Percentiles rank a stretch among this genome's conserved stretches.
phyloP scores from a whole-genome alignment of 2,329 filamentous ascomycete genomes.

The Leptographium radiaticola region DNA sequence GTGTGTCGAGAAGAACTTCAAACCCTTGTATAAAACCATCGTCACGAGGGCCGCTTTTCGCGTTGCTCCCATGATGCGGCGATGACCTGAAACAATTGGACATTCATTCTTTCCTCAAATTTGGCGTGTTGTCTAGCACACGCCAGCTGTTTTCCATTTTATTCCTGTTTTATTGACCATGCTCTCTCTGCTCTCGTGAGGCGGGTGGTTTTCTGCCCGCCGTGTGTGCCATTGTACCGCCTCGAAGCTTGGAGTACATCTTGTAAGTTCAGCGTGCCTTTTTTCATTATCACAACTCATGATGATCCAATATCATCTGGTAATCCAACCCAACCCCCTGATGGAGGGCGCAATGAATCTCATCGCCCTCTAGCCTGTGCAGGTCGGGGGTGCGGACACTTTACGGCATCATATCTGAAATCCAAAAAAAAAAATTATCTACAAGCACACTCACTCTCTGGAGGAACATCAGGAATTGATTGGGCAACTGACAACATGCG shows the following conservation, averaged over 20 bases:
- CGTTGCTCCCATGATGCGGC: slow-evolving; percentile 52
- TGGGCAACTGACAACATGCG: too few relatives aligned
- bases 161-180: neutral
- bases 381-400: slow-evolving; percentile 11
- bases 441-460: too few relatives aligned
- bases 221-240: too few relatives aligned
- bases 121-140: neutral
- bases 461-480: too few relatives aligned
- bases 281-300: neutral
- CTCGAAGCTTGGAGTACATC: neutral
- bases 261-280: neutral
- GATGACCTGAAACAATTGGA: slow-evolving; percentile 55
- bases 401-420: slow-evolving; percentile 8
- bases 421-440: too few relatives aligned
- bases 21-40: slow-evolving; percentile 54
- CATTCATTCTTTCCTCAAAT: slow-evolving; percentile 20
- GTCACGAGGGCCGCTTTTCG: slow-evolving; percentile 48
- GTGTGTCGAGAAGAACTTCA: slow-evolving; percentile 41
- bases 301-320: slow-evolving; percentile 11
- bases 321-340: slow-evolving; percentile 13
- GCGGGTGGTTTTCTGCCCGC: neutral
- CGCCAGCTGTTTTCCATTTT: neutral
- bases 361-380: slow-evolving; percentile 1
- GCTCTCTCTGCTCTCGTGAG: slow-evolving; percentile 2
- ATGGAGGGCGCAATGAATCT: neutral